These are phyloP conservation scores for Plectosphaerella plurivora DNA, from an alignment of 2,329 filamentous ascomycete species.

Conservation along the genomic window DNA sequence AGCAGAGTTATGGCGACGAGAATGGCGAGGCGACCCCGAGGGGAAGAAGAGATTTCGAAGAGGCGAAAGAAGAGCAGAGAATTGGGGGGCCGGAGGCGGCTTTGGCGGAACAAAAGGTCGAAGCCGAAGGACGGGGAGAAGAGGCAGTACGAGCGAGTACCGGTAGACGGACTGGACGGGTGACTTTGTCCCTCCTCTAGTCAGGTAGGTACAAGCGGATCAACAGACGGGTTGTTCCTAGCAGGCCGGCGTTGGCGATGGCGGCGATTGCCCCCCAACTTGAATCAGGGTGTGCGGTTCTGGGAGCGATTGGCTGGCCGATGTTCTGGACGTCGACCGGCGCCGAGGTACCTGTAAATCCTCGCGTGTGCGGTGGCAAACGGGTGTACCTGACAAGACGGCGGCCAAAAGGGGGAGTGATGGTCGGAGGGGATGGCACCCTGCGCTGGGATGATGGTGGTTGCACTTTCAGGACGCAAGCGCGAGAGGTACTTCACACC, in stretches of 20 bases:
- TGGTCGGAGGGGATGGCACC: not conserved
- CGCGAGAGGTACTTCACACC: not conserved
- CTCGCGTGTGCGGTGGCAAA: not conserved
- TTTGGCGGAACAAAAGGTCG: not conserved
- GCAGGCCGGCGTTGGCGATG: not conserved
- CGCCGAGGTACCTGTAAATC: not conserved
- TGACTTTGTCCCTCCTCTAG: not conserved
- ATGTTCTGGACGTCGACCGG: not conserved
- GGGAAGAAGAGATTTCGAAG: constrained; percentile 1
- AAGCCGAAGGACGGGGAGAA: not conserved
- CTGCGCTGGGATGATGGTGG: not conserved
- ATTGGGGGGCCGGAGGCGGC: not conserved
- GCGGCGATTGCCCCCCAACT: not conserved
- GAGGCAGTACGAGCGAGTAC: not conserved
- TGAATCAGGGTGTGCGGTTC: not conserved
- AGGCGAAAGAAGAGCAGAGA: not conserved
- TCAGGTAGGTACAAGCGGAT: not conserved
- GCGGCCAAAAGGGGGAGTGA: not conserved
- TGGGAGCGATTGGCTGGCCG: not conserved
- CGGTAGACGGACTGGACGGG: not conserved
- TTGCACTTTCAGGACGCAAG: not conserved
- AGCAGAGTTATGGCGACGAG: not conserved
- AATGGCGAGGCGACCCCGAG: not conserved
- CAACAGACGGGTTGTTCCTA: not conserved
- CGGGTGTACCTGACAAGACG: not conserved